These are phyloP conservation scores for Polyporus tsugae DNA, from an alignment of 1,284 basidiomycete genomes.

Conservation along the genomic window DNA sequence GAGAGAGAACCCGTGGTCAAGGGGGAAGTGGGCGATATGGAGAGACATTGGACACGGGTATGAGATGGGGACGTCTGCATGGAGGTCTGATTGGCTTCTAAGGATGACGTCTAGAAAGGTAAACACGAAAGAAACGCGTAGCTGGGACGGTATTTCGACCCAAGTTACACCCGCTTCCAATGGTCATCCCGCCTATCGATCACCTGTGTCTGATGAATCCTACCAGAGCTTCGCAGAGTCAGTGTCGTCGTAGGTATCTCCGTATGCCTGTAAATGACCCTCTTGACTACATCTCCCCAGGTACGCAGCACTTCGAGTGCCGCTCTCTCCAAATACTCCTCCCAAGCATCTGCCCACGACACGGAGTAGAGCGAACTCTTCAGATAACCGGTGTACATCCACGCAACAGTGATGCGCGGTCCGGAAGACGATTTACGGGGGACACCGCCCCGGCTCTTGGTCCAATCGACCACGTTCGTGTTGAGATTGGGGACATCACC, in stretches of 20 bases:
- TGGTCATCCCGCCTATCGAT: constrained; percentile 4
- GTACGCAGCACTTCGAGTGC: neutral
- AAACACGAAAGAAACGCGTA: neutral
- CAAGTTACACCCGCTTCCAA: neutral
- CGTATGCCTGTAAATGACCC: neutral
- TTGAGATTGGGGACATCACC: neutral
- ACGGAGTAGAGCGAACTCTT: neutral
- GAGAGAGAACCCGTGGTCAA: neutral
- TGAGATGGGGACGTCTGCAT: neutral
- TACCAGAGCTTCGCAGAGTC: neutral
- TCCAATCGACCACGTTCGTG: neutral
- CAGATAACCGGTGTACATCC: neutral
- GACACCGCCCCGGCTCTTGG: neutral
- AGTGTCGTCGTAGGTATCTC: neutral
- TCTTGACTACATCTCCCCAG: neutral
- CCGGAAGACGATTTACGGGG: neutral
- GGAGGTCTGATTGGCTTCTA: neutral
- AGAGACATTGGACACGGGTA: neutral
- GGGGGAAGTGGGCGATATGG: neutral
- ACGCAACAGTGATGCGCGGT: neutral
- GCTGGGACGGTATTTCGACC: neutral
- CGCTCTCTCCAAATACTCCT: neutral
- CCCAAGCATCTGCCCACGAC: constrained; percentile 1
- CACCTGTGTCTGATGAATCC: neutral
- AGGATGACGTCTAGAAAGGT: neutral